These are phyloP conservation scores for Fusarium sp. DNA, from an alignment of 2,329 filamentous ascomycete genomes.

Conservation along the genomic window DNA sequence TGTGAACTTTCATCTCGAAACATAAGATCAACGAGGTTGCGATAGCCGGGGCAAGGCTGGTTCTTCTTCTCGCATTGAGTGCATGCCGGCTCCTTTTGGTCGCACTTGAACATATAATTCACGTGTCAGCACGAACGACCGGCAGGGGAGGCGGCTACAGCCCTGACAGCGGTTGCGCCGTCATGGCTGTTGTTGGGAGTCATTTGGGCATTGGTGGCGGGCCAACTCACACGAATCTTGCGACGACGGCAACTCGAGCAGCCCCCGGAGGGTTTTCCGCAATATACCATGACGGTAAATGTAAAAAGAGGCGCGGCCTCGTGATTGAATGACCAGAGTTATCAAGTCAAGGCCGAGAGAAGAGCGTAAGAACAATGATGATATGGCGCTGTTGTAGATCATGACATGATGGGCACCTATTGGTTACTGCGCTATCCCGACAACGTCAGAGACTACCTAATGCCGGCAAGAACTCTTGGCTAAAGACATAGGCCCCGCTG, in stretches of 20 bases:
- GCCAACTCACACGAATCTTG: slow-evolving; percentile 67
- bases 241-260: slow-evolving; percentile 70
- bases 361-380: slow-evolving; percentile 7
- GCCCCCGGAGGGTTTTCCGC: slow-evolving; percentile 70
- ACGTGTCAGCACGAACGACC: slow-evolving; percentile 15
- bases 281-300: slow-evolving; percentile 67
- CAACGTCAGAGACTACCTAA: slow-evolving; percentile 9
- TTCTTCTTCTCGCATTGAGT: slow-evolving; percentile 69
- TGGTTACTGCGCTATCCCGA: slow-evolving; percentile 3
- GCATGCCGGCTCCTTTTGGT: slow-evolving; percentile 66
- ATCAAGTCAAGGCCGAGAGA: slow-evolving; percentile 9
- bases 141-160: slow-evolving; percentile 5
- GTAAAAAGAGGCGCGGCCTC: slow-evolving; percentile 12
- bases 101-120: slow-evolving; percentile 60
- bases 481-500: slow-evolving; percentile 4
- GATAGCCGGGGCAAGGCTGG: slow-evolving; percentile 68
- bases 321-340: slow-evolving; percentile 3
- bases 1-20: slow-evolving; percentile 71
- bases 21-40: slow-evolving; percentile 69
- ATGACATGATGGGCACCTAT: slow-evolving; percentile 41
- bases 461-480: slow-evolving; percentile 10
- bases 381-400: slow-evolving; percentile 33
- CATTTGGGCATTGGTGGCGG: slow-evolving; percentile 6
- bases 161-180: background rate
- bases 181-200: slow-evolving; percentile 2